These are phyloP conservation scores for Lachancea kluyveri DNA, from an alignment of 805 yeast species.

Conservation along the genomic window DNA sequence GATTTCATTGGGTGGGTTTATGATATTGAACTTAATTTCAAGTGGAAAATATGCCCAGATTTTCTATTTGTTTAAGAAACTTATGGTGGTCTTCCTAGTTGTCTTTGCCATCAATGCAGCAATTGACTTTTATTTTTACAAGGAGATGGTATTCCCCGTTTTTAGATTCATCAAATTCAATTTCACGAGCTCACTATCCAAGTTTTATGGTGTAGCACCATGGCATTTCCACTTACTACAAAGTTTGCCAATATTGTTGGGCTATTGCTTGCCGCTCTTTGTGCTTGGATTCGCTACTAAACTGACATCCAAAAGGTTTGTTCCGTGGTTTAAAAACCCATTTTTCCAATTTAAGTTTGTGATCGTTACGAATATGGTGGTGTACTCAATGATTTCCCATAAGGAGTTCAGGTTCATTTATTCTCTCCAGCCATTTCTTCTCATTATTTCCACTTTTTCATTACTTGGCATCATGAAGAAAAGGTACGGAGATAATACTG, in stretches of 20 bases:
- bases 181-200: constrained; percentile 61
- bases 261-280: constrained; percentile 61
- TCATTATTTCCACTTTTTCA: constrained; percentile 30
- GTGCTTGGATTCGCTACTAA: constrained; percentile 35
- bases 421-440: constrained; percentile 73
- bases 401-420: constrained; percentile 89
- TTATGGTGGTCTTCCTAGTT: constrained; percentile 11
- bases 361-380: constrained; percentile 39
- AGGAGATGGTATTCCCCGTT: constrained; percentile 51
- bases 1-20: constrained; percentile 49
- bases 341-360: constrained; percentile 27
- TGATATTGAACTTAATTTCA: constrained; percentile 16
- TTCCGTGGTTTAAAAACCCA: constrained; percentile 6
- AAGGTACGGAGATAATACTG: background rate
- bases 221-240: constrained; percentile 81
- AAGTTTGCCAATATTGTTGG: constrained; percentile 70
- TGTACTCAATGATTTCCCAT: constrained; percentile 67
- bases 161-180: constrained; percentile 72
- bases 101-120: constrained; percentile 35
- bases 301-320: constrained; percentile 10
- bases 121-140: constrained; percentile 60
- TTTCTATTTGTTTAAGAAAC: constrained; percentile 19
- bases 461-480: background rate
- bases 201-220: constrained; percentile 80
- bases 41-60: constrained; percentile 8